Evolutionary conservation across 257 asterid species (phyloP), one percentile per base, ranked within the genome.

Genomic region (Solanum bukasovii): DNA sequence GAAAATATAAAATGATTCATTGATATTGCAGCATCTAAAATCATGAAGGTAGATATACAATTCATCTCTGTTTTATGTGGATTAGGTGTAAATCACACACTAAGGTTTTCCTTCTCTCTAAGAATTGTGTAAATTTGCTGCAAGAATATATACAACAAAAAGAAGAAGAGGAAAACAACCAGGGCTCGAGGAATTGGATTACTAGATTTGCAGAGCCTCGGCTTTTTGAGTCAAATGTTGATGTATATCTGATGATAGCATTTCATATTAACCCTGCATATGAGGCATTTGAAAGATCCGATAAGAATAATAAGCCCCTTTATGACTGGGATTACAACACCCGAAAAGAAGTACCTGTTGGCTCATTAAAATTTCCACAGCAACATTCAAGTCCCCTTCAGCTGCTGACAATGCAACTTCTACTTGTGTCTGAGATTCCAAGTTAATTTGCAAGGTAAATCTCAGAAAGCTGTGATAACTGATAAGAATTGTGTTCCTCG

Each of bases 401-500:
- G 98, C 98, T 59, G 99, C 99, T 61, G 98, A 95, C 63, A 96
- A 73, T 71, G 99, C 99, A 79, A 97, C 94, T 92, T 97, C 99
- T 56, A 94, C 98, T 89, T 97, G 99, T 83, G 98, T 96, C 99
- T 95, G 95, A 73, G 88, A 88, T 68, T n/a, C 46, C 61, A 23
- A 33, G 40, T 72, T 42, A 33, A 34, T 84, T 84, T 87, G 20
- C 23, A 13, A 35, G 10, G 21, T 18, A 7, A 6, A 2, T 61
- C 21, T n/a, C 33, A 49, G 42, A 34, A 52, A 38, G 65, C 3
- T 82, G 34, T 67, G 27, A 46, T 20, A 65, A 29, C 9, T 65
- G 40, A 34, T 21, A 35, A 31, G 25, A 78, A 44, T 40, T 37
- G 56, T 12, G 52, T 29, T 23, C 13, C 68, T 25, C 86, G 67